A percentile compares a stretch with the other conserved stretches of the same genome.
Conservation (phyloP, 2,329 filamentous ascomycete genomes). For the Drechslera avenae region DNA sequence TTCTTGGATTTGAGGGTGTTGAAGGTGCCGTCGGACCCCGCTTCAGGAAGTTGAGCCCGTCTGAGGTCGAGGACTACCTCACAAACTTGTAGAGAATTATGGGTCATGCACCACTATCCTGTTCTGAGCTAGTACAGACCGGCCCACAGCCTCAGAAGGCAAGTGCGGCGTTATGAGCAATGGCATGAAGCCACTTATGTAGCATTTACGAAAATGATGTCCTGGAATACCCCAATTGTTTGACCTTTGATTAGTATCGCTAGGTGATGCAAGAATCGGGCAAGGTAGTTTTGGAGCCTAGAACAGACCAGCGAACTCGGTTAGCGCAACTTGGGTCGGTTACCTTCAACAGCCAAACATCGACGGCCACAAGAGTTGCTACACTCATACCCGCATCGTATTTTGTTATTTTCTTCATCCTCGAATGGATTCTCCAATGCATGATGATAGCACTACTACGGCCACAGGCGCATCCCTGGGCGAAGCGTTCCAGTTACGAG, state of each 20-base stretch:
- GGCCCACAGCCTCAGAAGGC: neutral
- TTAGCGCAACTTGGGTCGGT: conserved; percentile 1
- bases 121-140: neutral
- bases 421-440: conserved; percentile 5
- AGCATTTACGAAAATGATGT: conserved; percentile 34
- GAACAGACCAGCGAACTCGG: neutral
- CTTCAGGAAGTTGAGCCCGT: conserved; percentile 92
- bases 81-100: conserved; percentile 79
- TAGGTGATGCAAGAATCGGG: neutral
- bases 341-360: neutral
- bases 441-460: conserved; percentile 6
- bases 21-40: conserved; percentile 82
- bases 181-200: conserved; percentile 26
- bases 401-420: neutral
- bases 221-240: conserved; percentile 6
- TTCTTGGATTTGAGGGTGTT: conserved; percentile 89
- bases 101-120: neutral
- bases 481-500: conserved; percentile 43
- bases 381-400: neutral
- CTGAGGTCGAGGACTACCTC: conserved; percentile 99
- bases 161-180: conserved; percentile 1
- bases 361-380: neutral
- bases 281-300: no score
- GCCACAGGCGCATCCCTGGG: conserved; percentile 5
- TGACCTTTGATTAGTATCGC: neutral